Evolutionary conservation across 495 filamentous ascomycete genomes (phyloP).

Genomic region (Penicillium bovifimosum): DNA sequence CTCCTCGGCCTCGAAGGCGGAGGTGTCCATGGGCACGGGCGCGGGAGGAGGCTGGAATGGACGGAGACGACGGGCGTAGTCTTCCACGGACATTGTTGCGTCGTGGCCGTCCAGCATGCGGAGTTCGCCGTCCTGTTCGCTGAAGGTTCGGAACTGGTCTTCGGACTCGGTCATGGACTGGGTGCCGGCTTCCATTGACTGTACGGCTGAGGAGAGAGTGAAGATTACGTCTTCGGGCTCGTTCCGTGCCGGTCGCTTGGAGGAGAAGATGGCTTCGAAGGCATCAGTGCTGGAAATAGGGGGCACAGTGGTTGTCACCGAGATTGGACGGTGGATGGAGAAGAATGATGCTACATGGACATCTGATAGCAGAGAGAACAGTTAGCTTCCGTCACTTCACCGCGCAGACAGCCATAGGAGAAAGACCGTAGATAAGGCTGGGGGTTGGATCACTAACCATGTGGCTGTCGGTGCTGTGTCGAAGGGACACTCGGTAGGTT

Average conservation of each 20-base stretch:
- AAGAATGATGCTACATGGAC: slow-evolving; percentile 88
- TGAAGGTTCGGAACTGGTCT: slow-evolving; percentile 45
- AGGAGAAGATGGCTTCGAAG: slow-evolving; percentile 75
- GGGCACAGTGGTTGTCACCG: slow-evolving; percentile 74
- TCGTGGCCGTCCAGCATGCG: slow-evolving; percentile 40
- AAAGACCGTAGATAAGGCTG: background rate
- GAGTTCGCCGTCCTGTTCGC: slow-evolving; percentile 45
- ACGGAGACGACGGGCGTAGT: slow-evolving; percentile 53
- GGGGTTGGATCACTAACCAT: slow-evolving; percentile 49
- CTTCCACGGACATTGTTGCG: slow-evolving; percentile 44
- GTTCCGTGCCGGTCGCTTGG: slow-evolving; percentile 43
- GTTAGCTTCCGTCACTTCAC: background rate
- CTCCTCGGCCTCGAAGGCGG: slow-evolving; percentile 15
- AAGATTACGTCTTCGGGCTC: slow-evolving; percentile 65
- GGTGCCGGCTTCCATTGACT: slow-evolving; percentile 59
- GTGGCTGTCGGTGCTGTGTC: slow-evolving; percentile 69
- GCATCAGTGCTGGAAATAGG: slow-evolving; percentile 61
- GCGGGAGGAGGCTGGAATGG: slow-evolving; percentile 77
- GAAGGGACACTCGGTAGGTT: slow-evolving; percentile 78
- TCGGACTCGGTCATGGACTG: slow-evolving; percentile 37
- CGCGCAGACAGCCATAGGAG: background rate
- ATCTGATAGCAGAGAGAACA: slow-evolving; percentile 46
- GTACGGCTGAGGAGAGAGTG: slow-evolving; percentile 67
- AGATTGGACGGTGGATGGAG: slow-evolving; percentile 91
- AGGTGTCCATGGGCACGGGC: slow-evolving; percentile 51